Evolutionary conservation across 306 rosid species (phyloP), one percentile per base, ranked within the genome.

Genomic region (Castanea sativa): DNA sequence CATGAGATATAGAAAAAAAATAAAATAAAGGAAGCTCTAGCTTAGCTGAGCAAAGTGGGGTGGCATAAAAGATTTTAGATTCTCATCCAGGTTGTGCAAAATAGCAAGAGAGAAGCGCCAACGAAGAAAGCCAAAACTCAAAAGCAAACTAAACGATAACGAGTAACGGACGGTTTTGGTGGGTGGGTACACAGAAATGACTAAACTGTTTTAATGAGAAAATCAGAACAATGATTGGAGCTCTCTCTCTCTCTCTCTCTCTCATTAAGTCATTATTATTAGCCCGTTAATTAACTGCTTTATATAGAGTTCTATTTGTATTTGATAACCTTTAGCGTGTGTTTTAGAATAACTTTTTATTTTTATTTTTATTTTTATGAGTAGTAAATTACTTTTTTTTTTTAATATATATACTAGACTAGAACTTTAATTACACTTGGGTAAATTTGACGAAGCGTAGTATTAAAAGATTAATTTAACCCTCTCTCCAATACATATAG

Each of bases 71-170:
- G 1, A 29, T 49, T 23, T 11, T 19, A 30, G 70, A 16, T 30
- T 80, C 52, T 21, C 25, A 74, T 5, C 51, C 16, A 3, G 60
- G 41, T 57, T 43, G 9, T 3, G 73, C 73, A 33, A 43, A 53
- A 71, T 71, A 23, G 73, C 74, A 4, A 56, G 33, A 77, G 33
- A 41, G 20, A 76, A 55, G 65, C 78, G 82, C 82, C 87, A 77
- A 77, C 6, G 6, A 20, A 53, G 38, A 59, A 52, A 75, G 30
- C 78, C 18, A 16, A 55, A 63, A 29, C 69, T 41, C 45, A 41
- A 20, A 19, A n/a, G 61, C 9, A 33, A 49, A 49, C 53, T 11
- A 45, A 63, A 76, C 74, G 78, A 83, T 80, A 60, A 12, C 16
- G 30, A 51, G 52, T 41, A 79, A 68, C 19, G 8, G 15, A 27